These are phyloP conservation scores for Fusarium kyushuense DNA, from an alignment of 2,329 filamentous ascomycete genomes.

Conservation along the genomic window DNA sequence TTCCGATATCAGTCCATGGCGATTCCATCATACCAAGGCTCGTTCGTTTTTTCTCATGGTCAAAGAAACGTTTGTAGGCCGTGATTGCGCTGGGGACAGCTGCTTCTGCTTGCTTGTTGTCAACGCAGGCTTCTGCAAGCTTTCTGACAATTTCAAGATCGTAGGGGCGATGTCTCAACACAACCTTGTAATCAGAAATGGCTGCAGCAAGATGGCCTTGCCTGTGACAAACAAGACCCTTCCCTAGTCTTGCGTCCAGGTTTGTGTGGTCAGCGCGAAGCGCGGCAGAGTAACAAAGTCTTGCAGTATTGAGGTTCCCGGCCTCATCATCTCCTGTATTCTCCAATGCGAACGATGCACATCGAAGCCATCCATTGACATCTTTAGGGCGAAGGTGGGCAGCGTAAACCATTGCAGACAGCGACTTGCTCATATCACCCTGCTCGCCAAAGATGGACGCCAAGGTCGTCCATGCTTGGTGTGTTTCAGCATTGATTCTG, in stretches of 20 bases:
- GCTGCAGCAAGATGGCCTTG: constrained; percentile 66
- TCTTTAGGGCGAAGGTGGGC: constrained; percentile 73
- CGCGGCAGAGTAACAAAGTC: constrained; percentile 70
- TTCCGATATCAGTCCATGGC: constrained; percentile 85
- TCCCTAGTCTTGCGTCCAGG: constrained; percentile 68
- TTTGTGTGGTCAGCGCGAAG: constrained; percentile 69
- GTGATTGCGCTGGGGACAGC: constrained; percentile 57
- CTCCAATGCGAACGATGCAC: constrained; percentile 68
- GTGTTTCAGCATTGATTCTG: constrained; percentile 75
- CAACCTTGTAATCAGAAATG: constrained; percentile 67
- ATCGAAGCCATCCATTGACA: constrained; percentile 68
- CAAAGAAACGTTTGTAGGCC: constrained; percentile 63
- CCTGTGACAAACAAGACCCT: constrained; percentile 69
- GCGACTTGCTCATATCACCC: constrained; percentile 66
- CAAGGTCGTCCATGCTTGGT: constrained; percentile 73
- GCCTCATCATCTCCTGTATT: constrained; percentile 61
- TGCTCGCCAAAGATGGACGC: constrained; percentile 72
- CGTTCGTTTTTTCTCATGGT: constrained; percentile 54
- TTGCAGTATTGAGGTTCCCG: constrained; percentile 64
- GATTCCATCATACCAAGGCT: constrained; percentile 54
- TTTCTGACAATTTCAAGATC: constrained; percentile 68
- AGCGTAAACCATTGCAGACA: constrained; percentile 71
- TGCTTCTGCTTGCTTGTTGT: constrained; percentile 60
- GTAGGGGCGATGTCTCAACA: constrained; percentile 64
- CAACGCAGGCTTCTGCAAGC: constrained; percentile 68